Evolutionary conservation across 2,329 filamentous ascomycete genomes (phyloP).

Genomic region (Sarocladium kiliense): DNA sequence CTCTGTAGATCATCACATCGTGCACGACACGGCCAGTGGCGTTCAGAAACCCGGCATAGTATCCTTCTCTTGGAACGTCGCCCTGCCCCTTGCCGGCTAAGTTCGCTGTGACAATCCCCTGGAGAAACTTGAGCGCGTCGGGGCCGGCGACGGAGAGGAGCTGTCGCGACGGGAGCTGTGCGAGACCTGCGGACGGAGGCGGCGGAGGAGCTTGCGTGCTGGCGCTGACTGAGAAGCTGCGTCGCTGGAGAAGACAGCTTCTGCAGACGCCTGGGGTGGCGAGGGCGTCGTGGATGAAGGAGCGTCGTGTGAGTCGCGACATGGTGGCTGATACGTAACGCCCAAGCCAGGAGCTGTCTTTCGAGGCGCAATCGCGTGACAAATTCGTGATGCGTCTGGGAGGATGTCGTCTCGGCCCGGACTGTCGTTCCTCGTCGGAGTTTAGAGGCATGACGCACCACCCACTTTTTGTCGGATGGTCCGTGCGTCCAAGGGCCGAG

Average conservation of each 20-base stretch:
- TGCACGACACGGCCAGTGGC: conserved; percentile 78
- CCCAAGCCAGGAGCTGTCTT: neutral
- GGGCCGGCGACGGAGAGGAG: conserved; percentile 74
- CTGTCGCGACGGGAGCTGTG: conserved; percentile 64
- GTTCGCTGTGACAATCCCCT: conserved; percentile 74
- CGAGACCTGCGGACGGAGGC: conserved; percentile 42
- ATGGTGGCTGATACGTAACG: conserved; percentile 14
- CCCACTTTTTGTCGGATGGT: conserved; percentile 8
- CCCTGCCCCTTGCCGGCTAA: conserved; percentile 31
- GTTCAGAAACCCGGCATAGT: conserved; percentile 82
- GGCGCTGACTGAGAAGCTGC: conserved; percentile 23
- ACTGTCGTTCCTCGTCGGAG: neutral
- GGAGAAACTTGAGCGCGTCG: conserved; percentile 79
- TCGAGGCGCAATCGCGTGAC: neutral
- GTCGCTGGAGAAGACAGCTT: conserved; percentile 25
- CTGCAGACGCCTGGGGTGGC: conserved; percentile 21
- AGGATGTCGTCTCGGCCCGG: neutral
- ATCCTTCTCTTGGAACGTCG: conserved; percentile 39
- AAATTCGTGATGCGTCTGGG: neutral
- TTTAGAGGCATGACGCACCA: neutral
- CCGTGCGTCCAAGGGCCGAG: conserved; percentile 17
- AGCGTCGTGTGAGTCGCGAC: conserved; percentile 19
- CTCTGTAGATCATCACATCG: conserved; percentile 85
- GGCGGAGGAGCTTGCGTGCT: conserved; percentile 24
- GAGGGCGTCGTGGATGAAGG: conserved; percentile 13